Evolutionary conservation across 2,329 filamentous ascomycete genomes (phyloP).

Genomic region (Penicillium italicum): DNA sequence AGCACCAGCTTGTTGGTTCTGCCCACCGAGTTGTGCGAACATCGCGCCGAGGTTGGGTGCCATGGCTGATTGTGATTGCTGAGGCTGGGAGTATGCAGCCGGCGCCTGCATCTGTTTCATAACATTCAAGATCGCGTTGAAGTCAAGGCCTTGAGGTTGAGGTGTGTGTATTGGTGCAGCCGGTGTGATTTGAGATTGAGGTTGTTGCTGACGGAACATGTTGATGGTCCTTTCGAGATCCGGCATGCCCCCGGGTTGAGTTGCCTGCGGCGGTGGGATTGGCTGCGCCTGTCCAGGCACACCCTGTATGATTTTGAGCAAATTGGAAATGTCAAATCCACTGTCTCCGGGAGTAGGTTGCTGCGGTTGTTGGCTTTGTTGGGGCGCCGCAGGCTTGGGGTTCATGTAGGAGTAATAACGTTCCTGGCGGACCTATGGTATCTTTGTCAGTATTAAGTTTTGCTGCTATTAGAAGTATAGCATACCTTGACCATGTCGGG

Average conservation of each 20-base stretch:
- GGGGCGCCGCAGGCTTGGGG: constrained; percentile 27
- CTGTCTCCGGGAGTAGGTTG: constrained; percentile 20
- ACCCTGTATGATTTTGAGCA: constrained; percentile 42
- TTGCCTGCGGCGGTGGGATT: constrained; percentile 28
- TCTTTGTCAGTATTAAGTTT: constrained; percentile 9
- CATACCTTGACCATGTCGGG: constrained; percentile 42
- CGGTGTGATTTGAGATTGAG: constrained; percentile 15
- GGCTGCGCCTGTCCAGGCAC: constrained; percentile 31
- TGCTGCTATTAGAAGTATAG: background rate
- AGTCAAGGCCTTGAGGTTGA: constrained; percentile 34
- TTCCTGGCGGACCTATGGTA: constrained; percentile 38
- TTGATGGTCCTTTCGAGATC: constrained; percentile 20
- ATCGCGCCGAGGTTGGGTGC: constrained; percentile 36
- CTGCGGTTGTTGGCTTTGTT: constrained; percentile 24
- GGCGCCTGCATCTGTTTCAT: constrained; percentile 39
- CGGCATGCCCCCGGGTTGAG: constrained; percentile 25
- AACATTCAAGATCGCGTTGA: constrained; percentile 40
- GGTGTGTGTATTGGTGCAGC: constrained; percentile 23
- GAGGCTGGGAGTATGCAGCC: constrained; percentile 23
- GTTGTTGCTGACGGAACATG: constrained; percentile 13
- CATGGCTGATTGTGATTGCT: constrained; percentile 28
- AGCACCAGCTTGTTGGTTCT: constrained; percentile 21
- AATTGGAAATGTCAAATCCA: constrained; percentile 38
- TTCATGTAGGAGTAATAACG: constrained; percentile 40
- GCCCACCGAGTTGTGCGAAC: constrained; percentile 31